These are phyloP conservation scores for Sporothrix globosa DNA, from an alignment of 2,329 filamentous ascomycete species.

Conservation along the genomic window DNA sequence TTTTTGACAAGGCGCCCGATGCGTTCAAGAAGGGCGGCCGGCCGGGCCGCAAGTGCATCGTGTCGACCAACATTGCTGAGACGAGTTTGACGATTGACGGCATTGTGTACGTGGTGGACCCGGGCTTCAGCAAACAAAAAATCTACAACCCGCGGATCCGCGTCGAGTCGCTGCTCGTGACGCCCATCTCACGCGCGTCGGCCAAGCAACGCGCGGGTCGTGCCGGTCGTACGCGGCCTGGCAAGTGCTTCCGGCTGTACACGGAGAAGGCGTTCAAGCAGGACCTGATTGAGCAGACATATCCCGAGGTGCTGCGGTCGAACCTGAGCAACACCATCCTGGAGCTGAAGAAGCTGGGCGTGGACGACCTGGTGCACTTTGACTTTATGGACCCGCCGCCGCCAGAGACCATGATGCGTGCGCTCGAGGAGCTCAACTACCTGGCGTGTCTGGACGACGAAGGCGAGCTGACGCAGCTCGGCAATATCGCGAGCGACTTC, in stretches of 20 bases:
- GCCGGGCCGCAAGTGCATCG: conserved; percentile 89
- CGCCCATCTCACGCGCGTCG: conserved; percentile 95
- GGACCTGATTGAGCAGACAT: conserved; percentile 95
- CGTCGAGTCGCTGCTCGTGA: conserved; percentile 95
- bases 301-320: conserved; percentile 92
- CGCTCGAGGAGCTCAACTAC: conserved; percentile 96
- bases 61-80: conserved; percentile 97
- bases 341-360: conserved; percentile 94
- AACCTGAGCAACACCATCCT: conserved; percentile 94
- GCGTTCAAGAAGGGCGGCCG: conserved; percentile 73
- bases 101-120: conserved; percentile 99
- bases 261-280: conserved; percentile 96
- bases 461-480: conserved; percentile 84
- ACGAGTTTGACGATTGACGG: conserved; percentile 97
- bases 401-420: conserved; percentile 97
- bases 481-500: conserved; percentile 88
- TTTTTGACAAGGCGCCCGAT: conserved; percentile 86
- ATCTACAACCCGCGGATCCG: conserved; percentile 97
- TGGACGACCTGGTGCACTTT: conserved; percentile 95
- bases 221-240: conserved; percentile 96
- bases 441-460: conserved; percentile 95
- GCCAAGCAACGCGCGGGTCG: conserved; percentile 97
- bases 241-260: conserved; percentile 97
- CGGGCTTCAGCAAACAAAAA: conserved; percentile 98
- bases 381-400: conserved; percentile 98